phyloP scores from a whole-genome alignment of 208 protist species.

The Tetramitus jugosus region DNA sequence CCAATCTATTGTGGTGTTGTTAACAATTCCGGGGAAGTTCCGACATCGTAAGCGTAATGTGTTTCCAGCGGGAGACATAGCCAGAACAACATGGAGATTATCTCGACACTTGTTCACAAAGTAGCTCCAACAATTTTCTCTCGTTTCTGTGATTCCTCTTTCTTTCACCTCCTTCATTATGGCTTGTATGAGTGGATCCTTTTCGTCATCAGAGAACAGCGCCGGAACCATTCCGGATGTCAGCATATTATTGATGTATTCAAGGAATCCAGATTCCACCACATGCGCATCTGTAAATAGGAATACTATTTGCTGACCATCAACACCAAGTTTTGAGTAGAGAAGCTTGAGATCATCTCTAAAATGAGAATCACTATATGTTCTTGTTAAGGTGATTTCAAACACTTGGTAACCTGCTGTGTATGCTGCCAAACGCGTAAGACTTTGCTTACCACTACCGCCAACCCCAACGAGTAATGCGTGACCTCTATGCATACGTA shows the following conservation, averaged over 20 bases:
- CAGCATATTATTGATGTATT: conserved; percentile 98
- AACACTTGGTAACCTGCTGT: conserved; percentile 85
- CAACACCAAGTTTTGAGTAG: conserved; percentile 74
- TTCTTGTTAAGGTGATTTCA: conserved; percentile 90
- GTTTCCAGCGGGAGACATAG: conserved; percentile 93
- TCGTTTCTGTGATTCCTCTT: conserved; percentile 68
- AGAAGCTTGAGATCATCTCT: conserved; percentile 94
- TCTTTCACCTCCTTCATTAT: conserved; percentile 76
- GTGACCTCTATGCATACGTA: conserved; percentile 88
- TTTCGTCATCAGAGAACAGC: conserved; percentile 94
- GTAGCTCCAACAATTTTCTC: conserved; percentile 91
- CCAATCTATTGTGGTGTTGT: conserved; percentile 98
- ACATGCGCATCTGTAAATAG: conserved; percentile 97
- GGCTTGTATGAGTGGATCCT: conserved; percentile 79
- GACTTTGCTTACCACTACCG: conserved; percentile 91
- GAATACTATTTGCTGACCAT: conserved; percentile 88
- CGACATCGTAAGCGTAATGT: conserved; percentile 85
- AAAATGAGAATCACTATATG: conserved; percentile 93
- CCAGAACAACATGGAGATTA: conserved; percentile 96
- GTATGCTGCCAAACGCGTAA: conserved; percentile 83
- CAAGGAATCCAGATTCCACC: conserved; percentile 93
- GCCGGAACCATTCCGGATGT: conserved; percentile 95
- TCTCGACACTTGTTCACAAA: conserved; percentile 94
- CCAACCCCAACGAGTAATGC: conserved; percentile 94
- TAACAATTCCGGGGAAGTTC: conserved; percentile 95